phyloP scores from a whole-genome alignment of 2,329 filamentous ascomycete species.

The Beauveria bassiana region DNA sequence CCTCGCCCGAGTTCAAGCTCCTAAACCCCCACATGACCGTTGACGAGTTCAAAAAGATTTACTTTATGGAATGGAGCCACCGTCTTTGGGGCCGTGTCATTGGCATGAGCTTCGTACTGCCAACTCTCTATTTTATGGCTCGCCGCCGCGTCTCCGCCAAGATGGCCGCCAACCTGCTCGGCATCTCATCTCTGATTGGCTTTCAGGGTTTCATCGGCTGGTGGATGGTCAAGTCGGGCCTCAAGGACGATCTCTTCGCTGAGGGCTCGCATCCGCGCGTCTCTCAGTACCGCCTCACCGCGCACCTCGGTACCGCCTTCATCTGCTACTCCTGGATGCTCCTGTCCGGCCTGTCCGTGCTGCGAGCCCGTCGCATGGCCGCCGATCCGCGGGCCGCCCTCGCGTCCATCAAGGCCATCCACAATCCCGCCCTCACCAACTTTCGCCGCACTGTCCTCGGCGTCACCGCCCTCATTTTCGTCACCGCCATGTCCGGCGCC shows the following conservation, averaged over 20 bases:
- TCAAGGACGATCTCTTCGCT: constrained; percentile 92
- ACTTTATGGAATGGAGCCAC: constrained; percentile 99
- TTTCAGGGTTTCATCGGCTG: constrained; percentile 94
- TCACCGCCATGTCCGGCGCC: constrained; percentile 86
- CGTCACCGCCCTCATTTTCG: constrained; percentile 70
- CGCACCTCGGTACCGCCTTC: constrained; percentile 86
- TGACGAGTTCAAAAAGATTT: constrained; percentile 94
- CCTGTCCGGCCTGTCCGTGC: constrained; percentile 74
- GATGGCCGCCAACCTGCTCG: constrained; percentile 70
- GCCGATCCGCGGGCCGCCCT: constrained; percentile 56
- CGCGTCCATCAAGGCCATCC: constrained; percentile 52
- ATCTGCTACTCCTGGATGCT: constrained; percentile 93
- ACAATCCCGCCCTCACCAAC: constrained; percentile 57
- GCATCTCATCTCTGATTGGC: constrained; percentile 82
- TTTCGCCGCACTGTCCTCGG: constrained; percentile 68
- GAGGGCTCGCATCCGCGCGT: constrained; percentile 86
- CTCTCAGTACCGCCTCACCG: constrained; percentile 84
- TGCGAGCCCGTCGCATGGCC: constrained; percentile 69
- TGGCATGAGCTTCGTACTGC: constrained; percentile 80
- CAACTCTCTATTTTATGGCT: constrained; percentile 80
- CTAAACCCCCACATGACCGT: constrained; percentile 91
- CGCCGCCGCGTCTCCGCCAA: constrained; percentile 67
- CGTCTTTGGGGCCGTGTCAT: constrained; percentile 90
- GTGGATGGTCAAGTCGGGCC: constrained; percentile 99
- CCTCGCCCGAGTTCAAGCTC: constrained; percentile 85